Evolutionary conservation across 306 rosid species (phyloP).

Genomic region (Biancaea sappan): DNA sequence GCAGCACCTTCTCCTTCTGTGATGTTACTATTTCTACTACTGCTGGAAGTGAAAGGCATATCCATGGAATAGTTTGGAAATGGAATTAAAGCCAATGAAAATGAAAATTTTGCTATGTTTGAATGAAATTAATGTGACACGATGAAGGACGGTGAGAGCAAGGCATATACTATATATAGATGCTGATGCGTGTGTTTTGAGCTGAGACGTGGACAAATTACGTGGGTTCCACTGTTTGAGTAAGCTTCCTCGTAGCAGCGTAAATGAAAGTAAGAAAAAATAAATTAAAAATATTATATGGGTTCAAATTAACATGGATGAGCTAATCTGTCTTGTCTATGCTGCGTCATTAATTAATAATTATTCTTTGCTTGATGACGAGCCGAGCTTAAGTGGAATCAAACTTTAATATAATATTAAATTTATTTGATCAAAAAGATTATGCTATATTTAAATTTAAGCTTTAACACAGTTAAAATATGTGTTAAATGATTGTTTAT

Average conservation of each 20-base stretch:
- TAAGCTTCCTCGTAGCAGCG: constrained; percentile 65
- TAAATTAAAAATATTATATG: not conserved
- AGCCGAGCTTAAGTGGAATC: not conserved
- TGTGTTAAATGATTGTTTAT: too few species aligned
- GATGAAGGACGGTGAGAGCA: constrained; percentile 25
- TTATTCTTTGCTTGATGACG: not conserved
- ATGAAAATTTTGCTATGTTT: not conserved
- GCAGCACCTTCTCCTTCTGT: constrained; percentile 41
- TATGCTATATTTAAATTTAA: too few species aligned
- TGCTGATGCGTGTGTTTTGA: constrained; percentile 21
- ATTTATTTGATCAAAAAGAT: not conserved
- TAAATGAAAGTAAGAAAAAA: not conserved
- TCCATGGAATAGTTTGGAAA: constrained; percentile 23
- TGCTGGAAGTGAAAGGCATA: constrained; percentile 37
- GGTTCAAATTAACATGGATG: not conserved
- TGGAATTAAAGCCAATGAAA: not conserved
- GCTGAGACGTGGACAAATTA: constrained; percentile 31
- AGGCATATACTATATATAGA: constrained; percentile 56
- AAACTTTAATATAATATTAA: not conserved
- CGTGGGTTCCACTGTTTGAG: constrained; percentile 5
- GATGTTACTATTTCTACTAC: not conserved
- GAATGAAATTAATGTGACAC: not conserved
- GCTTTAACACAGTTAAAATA: too few species aligned
- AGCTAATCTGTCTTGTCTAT: not conserved
- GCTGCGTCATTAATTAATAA: not conserved